These are phyloP conservation scores for Metschnikowia aberdeeniae DNA, from an alignment of 805 yeast genomes.

Conservation along the genomic window DNA sequence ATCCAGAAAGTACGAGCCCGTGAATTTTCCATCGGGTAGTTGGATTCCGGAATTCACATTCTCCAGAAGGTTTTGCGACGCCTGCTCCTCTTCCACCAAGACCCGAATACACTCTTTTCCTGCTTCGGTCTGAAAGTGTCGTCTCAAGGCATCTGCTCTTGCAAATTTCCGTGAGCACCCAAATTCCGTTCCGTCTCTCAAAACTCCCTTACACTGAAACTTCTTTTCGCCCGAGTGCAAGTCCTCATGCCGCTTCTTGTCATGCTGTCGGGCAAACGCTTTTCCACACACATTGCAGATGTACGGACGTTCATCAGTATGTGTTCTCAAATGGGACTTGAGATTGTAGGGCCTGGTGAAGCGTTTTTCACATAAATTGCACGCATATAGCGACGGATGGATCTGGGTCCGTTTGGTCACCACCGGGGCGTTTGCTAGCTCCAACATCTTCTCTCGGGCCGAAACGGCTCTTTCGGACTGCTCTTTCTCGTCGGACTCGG, in stretches of 20 bases:
- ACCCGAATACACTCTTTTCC: slow-evolving; percentile 40
- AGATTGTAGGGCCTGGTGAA: slow-evolving; percentile 92
- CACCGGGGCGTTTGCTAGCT: slow-evolving; percentile 57
- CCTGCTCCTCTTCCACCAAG: slow-evolving; percentile 40
- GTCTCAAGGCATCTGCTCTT: slow-evolving; percentile 42
- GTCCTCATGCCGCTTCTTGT: slow-evolving; percentile 44
- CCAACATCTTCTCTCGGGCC: slow-evolving; percentile 56
- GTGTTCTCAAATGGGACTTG: slow-evolving; percentile 88
- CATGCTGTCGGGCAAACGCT: slow-evolving; percentile 56
- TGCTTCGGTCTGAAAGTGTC: slow-evolving; percentile 46
- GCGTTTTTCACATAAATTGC: slow-evolving; percentile 78
- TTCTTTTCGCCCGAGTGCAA: slow-evolving; percentile 74
- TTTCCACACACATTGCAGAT: slow-evolving; percentile 71
- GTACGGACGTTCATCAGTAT: slow-evolving; percentile 78
- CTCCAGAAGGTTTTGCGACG: slow-evolving; percentile 18
- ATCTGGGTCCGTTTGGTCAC: slow-evolving; percentile 57
- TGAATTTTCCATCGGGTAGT: slow-evolving; percentile 19
- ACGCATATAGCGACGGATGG: slow-evolving; percentile 70
- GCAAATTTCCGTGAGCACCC: slow-evolving; percentile 47
- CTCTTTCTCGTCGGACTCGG: slow-evolving; percentile 12
- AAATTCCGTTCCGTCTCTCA: slow-evolving; percentile 47
- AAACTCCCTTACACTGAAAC: slow-evolving; percentile 64
- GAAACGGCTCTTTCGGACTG: slow-evolving; percentile 17
- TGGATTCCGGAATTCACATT: slow-evolving; percentile 14
- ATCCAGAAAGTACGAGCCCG: slow-evolving; percentile 12